Evolutionary conservation across 2,329 filamentous ascomycete genomes (phyloP).

Genomic region (Gliomastix tumulicola): DNA sequence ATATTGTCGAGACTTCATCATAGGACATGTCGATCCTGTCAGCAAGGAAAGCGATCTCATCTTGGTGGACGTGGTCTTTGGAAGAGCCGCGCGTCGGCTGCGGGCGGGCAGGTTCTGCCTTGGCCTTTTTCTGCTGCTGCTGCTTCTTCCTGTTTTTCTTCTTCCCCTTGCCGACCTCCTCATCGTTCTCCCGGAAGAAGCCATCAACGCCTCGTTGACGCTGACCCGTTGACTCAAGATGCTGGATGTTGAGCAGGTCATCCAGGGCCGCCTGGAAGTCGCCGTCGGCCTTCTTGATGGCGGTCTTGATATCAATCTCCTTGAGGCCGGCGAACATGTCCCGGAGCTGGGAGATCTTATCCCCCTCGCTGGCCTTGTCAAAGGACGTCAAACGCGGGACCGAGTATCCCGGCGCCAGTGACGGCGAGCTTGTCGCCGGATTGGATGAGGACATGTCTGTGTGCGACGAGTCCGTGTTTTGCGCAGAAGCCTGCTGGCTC

Average conservation of each 20-base stretch:
- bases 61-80: too few species aligned
- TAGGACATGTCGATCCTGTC: constrained; percentile 32
- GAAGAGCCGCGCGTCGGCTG: too few species aligned
- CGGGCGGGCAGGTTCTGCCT: too few species aligned
- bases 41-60: constrained; percentile 35
- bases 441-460: constrained; percentile 14
- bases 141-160: constrained; percentile 30
- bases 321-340: constrained; percentile 68
- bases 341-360: constrained; percentile 56
- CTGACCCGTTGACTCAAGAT: constrained; percentile 61
- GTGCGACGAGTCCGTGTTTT: constrained; percentile 18
- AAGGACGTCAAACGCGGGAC: constrained; percentile 23
- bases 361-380: constrained; percentile 40
- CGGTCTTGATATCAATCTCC: constrained; percentile 56
- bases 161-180: constrained; percentile 18
- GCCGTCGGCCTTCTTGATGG: constrained; percentile 59
- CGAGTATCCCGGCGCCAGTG: constrained; percentile 4
- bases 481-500: constrained; percentile 17
- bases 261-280: constrained; percentile 69
- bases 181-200: constrained; percentile 56
- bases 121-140: too few species aligned
- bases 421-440: constrained; percentile 8
- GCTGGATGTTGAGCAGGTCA: constrained; percentile 71
- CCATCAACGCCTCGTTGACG: constrained; percentile 73
- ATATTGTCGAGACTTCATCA: constrained; percentile 32